Percentiles rank a stretch among this genome's conserved stretches.
These are phyloP conservation scores for Phytophthora pseudosyringae DNA, from an alignment of 352 stramenopile genomes.

Conservation along the genomic window DNA sequence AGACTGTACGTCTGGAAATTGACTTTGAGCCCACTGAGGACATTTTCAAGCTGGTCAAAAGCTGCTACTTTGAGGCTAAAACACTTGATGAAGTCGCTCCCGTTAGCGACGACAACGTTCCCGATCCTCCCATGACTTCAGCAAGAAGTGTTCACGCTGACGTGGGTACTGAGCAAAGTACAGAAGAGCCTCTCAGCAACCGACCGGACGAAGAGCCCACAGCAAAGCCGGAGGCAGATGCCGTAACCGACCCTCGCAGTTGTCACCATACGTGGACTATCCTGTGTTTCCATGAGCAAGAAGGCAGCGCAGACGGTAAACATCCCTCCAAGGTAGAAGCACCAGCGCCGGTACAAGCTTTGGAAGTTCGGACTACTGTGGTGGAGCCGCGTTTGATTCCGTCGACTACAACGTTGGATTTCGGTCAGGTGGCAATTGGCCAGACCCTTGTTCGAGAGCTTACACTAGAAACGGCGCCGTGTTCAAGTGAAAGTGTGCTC, in stretches of 20 bases:
- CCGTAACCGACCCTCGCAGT: constrained; percentile 59
- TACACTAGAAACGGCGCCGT: constrained; percentile 52
- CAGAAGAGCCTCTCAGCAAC: neutral
- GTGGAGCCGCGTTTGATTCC: constrained; percentile 59
- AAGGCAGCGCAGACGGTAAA: constrained; percentile 7
- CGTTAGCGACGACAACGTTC: neutral
- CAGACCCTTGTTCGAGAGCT: constrained; percentile 64
- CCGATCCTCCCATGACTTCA: neutral
- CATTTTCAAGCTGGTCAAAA: constrained; percentile 44
- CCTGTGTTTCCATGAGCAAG: constrained; percentile 62
- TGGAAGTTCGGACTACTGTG: constrained; percentile 74
- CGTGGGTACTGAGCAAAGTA: neutral
- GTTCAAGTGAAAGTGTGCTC: constrained; percentile 29
- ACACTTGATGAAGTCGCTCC: neutral
- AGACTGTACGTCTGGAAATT: constrained; percentile 78
- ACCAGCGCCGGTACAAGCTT: constrained; percentile 42
- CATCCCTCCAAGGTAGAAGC: neutral
- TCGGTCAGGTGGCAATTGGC: constrained; percentile 90
- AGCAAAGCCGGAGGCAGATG: constrained; percentile 2
- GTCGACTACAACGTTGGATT: constrained; percentile 62
- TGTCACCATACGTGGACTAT: constrained; percentile 82
- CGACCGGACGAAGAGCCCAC: neutral
- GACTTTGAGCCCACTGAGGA: constrained; percentile 67
- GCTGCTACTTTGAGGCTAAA: constrained; percentile 18
- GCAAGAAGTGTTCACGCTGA: constrained; percentile 25